Percentiles rank a stretch among this genome's conserved stretches.
These are phyloP conservation scores for Dimargaris verticillata DNA, from an alignment of 192 early-diverging fungal genomes.

Conservation along the genomic window DNA sequence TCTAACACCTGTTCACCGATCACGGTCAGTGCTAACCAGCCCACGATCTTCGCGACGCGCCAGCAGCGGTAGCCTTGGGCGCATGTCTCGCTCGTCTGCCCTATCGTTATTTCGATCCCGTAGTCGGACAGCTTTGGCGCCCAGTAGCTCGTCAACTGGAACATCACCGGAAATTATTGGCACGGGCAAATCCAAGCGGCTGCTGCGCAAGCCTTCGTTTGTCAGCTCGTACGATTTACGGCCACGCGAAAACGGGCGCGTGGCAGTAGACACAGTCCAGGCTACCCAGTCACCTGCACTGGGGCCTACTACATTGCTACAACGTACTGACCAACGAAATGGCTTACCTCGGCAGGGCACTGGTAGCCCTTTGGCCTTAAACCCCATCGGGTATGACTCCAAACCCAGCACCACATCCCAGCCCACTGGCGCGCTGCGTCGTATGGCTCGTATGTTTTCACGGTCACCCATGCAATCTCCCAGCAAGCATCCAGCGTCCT, in stretches of 20 bases:
- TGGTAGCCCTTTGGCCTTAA: not conserved
- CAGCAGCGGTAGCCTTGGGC: not conserved
- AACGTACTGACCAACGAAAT: not conserved
- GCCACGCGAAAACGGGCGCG: too few species aligned
- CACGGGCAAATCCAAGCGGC: too few species aligned
- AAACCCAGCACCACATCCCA: not conserved
- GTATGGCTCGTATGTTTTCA: constrained; percentile 11
- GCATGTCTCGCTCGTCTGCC: not conserved
- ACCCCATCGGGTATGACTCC: not conserved
- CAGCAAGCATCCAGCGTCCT: not conserved
- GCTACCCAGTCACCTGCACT: not conserved
- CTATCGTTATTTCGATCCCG: not conserved
- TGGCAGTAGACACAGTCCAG: not conserved
- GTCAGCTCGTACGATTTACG: too few species aligned
- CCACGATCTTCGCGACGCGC: not conserved
- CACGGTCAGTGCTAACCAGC: not conserved
- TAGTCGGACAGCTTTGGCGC: not conserved
- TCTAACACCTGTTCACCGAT: not conserved
- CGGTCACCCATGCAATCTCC: not conserved
- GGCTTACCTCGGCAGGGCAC: not conserved
- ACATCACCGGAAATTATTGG: not conserved
- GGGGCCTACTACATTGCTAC: not conserved
- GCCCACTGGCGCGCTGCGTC: not conserved
- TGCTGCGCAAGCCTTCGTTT: too few species aligned
- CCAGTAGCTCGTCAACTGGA: not conserved